Conservation (phyloP, 176 grass and related monocot genomes). For the Oryza meyeriana region DNA sequence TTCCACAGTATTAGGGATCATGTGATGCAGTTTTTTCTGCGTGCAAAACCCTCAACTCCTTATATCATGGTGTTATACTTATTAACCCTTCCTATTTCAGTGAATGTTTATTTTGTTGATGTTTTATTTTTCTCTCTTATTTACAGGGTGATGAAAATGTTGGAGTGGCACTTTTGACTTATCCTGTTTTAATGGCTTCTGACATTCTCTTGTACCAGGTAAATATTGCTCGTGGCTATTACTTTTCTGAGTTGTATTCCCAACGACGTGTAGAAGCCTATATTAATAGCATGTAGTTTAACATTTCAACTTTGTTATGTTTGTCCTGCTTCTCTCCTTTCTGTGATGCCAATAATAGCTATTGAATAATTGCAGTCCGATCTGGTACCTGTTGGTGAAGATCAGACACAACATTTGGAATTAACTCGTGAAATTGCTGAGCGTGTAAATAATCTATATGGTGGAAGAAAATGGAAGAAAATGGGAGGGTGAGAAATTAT, state of each 20-base stretch:
- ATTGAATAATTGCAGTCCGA: constrained; percentile 68
- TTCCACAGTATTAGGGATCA: constrained; percentile 2
- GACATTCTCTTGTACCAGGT: constrained; percentile 99
- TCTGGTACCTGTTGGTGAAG: constrained; percentile 98
- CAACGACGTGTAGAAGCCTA: background rate
- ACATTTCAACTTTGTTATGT: constrained; percentile 10
- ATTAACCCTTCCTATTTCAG: background rate
- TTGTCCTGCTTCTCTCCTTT: background rate
- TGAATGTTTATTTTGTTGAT: background rate
- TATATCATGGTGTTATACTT: background rate
- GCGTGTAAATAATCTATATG: constrained; percentile 86
- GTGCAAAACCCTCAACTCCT: background rate
- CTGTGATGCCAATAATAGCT: background rate
- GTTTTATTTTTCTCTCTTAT: constrained; percentile 6
- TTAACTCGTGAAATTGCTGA: constrained; percentile 96
- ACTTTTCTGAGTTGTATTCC: background rate
- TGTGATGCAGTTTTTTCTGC: background rate
- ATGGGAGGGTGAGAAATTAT: constrained; percentile 62
- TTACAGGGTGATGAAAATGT: constrained; percentile 98
- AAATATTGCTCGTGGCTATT: constrained; percentile 29
- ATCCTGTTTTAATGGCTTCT: constrained; percentile 99
- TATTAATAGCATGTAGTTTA: constrained; percentile 9
- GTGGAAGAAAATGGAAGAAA: constrained; percentile 98
- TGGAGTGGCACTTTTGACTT: constrained; percentile 87
- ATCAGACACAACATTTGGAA: constrained; percentile 98